Evolutionary conservation across 1,284 basidiomycete genomes (phyloP).

Genomic region (Ustilago nuda): DNA sequence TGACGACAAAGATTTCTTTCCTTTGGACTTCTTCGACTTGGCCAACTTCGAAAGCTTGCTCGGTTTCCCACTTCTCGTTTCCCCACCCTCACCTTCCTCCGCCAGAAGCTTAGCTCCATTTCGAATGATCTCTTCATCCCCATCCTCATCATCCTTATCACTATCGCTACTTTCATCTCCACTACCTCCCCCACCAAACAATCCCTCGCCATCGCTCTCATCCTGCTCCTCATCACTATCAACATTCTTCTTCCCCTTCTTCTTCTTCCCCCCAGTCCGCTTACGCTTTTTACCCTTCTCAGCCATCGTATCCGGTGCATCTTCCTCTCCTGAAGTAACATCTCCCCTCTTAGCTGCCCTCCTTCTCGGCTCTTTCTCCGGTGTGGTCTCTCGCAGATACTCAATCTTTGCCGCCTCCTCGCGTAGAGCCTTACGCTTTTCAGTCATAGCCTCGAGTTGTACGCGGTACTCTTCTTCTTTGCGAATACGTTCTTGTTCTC

Average conservation of each 20-base stretch:
- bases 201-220: constrained; percentile 35
- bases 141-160: constrained; percentile 44
- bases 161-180: constrained; percentile 32
- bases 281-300: constrained; percentile 42
- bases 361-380: constrained; percentile 45
- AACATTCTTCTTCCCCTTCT: constrained; percentile 44
- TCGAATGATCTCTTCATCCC: constrained; percentile 51
- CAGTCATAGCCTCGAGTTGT: constrained; percentile 60
- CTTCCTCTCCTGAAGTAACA: constrained; percentile 49
- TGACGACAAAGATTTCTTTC: constrained; percentile 7
- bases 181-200: constrained; percentile 32
- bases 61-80: constrained; percentile 17
- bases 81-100: constrained; percentile 32
- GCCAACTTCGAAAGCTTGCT: constrained; percentile 28
- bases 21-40: constrained; percentile 28
- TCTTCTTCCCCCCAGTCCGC: constrained; percentile 34
- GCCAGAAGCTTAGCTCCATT: constrained; percentile 44
- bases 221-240: constrained; percentile 40
- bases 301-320: constrained; percentile 39
- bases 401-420: constrained; percentile 64
- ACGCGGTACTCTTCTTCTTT: constrained; percentile 59
- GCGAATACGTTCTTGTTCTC: constrained; percentile 53
- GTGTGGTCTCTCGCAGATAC: constrained; percentile 54
- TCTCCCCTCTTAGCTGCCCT: constrained; percentile 35
- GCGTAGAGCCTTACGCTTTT: constrained; percentile 54